Conservation (phyloP, 345 rosid genomes). For the Viola odorata region DNA sequence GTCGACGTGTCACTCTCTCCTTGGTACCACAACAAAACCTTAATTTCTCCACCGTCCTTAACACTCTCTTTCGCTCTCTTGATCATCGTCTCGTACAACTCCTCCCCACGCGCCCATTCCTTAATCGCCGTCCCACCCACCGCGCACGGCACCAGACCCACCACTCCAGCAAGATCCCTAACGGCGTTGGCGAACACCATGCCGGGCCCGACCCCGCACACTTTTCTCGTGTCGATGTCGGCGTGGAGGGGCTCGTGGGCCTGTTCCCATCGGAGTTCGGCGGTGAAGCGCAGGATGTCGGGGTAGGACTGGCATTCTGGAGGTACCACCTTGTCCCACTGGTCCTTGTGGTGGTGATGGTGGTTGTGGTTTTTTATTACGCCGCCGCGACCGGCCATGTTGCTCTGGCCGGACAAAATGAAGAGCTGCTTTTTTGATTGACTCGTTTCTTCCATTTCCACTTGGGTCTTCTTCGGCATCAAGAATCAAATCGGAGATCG, state of each 20-base stretch:
- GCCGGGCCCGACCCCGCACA: constrained; percentile 85
- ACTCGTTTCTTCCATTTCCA: constrained; percentile 1
- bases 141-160: constrained; percentile 80
- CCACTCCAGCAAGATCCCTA: constrained; percentile 17
- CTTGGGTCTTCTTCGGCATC: too few relatives aligned
- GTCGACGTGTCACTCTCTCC: constrained; percentile 76
- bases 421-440: constrained; percentile 41
- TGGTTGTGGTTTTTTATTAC: constrained; percentile 27
- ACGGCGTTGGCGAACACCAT: constrained; percentile 74
- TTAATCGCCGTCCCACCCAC: constrained; percentile 83
- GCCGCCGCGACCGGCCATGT: constrained; percentile 92
- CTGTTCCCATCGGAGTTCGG: constrained; percentile 60
- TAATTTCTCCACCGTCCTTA: constrained; percentile 55
- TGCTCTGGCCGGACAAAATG: constrained; percentile 90
- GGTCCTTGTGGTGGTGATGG: constrained; percentile 21
- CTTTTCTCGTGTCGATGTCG: constrained; percentile 62
- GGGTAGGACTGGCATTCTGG: constrained; percentile 52
- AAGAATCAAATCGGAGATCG: too few relatives aligned
- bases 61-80: constrained; percentile 54
- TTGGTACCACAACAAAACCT: constrained; percentile 80
- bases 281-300: constrained; percentile 51
- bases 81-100: constrained; percentile 66
- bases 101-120: constrained; percentile 73
- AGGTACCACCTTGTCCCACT: constrained; percentile 70
- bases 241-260: constrained; percentile 77